These are phyloP conservation scores for Vaccinium macrocarpon DNA, from an alignment of 148 eudicot species.

Conservation along the genomic window DNA sequence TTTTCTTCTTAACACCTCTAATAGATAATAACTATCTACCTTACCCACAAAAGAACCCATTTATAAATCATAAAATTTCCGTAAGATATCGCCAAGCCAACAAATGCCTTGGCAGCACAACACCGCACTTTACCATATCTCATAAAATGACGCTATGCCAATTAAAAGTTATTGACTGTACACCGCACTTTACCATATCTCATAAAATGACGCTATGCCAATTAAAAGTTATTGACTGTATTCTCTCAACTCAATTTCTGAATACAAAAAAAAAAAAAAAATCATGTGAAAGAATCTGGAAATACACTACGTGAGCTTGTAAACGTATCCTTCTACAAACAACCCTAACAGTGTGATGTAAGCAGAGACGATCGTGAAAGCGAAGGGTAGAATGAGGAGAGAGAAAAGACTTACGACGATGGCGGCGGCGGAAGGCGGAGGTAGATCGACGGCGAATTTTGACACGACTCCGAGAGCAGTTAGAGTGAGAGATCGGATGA, in stretches of 20 bases:
- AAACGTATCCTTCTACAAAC: background rate
- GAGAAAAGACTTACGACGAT: background rate
- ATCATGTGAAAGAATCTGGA: background rate
- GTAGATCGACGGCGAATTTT: background rate
- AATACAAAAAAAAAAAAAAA: background rate
- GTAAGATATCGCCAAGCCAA: no score
- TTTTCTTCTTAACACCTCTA: no score
- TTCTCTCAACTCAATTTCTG: background rate
- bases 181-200: background rate
- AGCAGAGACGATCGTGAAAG: background rate
- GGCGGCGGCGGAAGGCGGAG: constrained; percentile 7
- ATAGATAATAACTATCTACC: no score
- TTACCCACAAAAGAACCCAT: no score
- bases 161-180: background rate
- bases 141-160: background rate
- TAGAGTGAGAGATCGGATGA: background rate
- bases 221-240: background rate
- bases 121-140: background rate
- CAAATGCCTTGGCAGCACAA: no score
- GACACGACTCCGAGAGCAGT: background rate
- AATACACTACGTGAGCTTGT: background rate
- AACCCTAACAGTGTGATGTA: background rate
- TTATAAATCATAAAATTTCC: no score
- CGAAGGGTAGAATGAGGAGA: background rate
- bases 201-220: background rate